Base-by-base conservation (phyloP, 169 alveolate genomes). In the Besnoitia besnoiti region DNA sequence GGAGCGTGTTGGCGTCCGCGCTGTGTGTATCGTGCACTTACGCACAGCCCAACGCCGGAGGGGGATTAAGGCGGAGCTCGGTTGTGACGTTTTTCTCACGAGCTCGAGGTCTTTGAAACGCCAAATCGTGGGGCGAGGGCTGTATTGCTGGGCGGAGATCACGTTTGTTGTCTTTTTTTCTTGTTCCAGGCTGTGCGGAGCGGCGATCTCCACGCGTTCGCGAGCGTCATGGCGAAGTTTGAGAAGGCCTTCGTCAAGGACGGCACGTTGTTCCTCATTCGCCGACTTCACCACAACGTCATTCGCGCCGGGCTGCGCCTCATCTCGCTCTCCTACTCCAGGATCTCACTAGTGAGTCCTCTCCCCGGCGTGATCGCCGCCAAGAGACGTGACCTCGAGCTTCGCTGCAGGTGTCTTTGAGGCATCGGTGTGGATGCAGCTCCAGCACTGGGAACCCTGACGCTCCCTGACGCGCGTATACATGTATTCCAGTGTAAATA, bases 221-320 rank as follows among this genome's bases (percentile, higher is more conserved):
- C 97, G 59, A 93, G 94, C 37, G 96, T 97, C 40, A 91, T 98
- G 85, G 95, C 96, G 82, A 93, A 95, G 47, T 95, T 97, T 91
- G 96, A 95, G 37, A 79, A 79, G 16, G 87, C 92, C 59, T 98
- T 97, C 94, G 94, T 96, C 82, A 96, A 92, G 84, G 99, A 98
- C 94, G 98, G 98, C 55, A 98, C 98, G n/a, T 95, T 95, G 84
- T 96, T 97, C 73, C 93, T 98, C 42, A 96, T 98, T 67, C 96
- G 97, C 88, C 96, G 99, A 76, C 97, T 98, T 51, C 97, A 98
- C 76, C 99, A 98, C 96, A 98, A 98, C 91, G 99, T 98, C 80
- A 97, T 98, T 80, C 97, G 98, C 93, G 98, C 99, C n/a, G 99
- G 99, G 30, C 96, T 98, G 42, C 97, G 98, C 80, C 97, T 97